Percentiles rank a stretch among this genome's conserved stretches.
Evolutionary conservation across 768 basidiomycete genomes (phyloP).

Genomic region (Lanmaoa rubissima): DNA sequence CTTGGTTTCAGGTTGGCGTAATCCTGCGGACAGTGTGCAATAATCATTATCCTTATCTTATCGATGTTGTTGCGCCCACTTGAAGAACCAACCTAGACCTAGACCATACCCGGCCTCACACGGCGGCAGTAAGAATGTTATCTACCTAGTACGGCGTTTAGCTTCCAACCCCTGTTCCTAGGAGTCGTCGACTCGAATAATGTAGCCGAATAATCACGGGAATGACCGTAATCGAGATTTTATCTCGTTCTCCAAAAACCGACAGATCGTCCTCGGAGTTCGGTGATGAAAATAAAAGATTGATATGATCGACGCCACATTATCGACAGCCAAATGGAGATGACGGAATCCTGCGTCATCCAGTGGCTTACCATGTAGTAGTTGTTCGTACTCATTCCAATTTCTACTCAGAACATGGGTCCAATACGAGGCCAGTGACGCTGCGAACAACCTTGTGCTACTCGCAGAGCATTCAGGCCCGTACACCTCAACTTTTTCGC

Average conservation of each 20-base stretch:
- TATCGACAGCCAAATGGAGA: neutral
- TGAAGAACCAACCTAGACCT: neutral
- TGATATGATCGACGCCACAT: neutral
- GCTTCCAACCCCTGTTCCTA: constrained; percentile 8
- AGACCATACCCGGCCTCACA: no score
- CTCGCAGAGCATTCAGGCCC: neutral
- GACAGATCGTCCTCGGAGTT: constrained; percentile 10
- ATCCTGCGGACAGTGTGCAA: neutral
- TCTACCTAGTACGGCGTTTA: neutral
- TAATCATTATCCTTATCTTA: neutral
- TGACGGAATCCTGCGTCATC: neutral
- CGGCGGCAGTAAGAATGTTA: neutral
- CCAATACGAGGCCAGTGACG: neutral
- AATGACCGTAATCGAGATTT: constrained; percentile 1
- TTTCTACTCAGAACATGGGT: neutral
- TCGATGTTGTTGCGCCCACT: neutral
- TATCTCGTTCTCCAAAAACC: neutral
- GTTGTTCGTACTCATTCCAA: neutral
- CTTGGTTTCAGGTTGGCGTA: neutral
- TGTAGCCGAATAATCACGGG: constrained; percentile 6
- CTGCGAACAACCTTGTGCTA: neutral
- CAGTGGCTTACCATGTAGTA: neutral
- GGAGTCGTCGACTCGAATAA: constrained; percentile 1
- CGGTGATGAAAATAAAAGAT: neutral
- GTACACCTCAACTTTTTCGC: neutral